These are phyloP conservation scores for Apodospora peruviana DNA, from an alignment of 495 filamentous ascomycete species.

Conservation along the genomic window DNA sequence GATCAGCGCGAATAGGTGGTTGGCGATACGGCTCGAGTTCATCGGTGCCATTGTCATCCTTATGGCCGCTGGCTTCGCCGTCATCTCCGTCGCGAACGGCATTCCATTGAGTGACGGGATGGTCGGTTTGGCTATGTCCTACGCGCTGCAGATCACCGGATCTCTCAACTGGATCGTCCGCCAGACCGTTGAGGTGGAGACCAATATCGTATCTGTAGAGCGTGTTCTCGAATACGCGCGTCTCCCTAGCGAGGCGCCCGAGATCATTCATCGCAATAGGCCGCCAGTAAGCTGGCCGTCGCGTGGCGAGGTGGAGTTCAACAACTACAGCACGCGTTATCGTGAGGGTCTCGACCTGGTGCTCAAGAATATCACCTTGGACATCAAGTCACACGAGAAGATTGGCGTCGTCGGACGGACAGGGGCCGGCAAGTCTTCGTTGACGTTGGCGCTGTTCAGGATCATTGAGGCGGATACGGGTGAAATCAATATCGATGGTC, in stretches of 20 bases:
- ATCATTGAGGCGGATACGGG: constrained; percentile 86
- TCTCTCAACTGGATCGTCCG: constrained; percentile 99
- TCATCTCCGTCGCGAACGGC: constrained; percentile 71
- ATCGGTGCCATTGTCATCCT: constrained; percentile 94
- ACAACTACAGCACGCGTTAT: constrained; percentile 91
- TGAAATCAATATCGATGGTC: constrained; percentile 77
- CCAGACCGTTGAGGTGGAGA: constrained; percentile 98
- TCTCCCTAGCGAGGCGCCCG: constrained; percentile 90
- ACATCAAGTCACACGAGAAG: constrained; percentile 95
- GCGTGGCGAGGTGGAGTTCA: constrained; percentile 83
- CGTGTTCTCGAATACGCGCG: constrained; percentile 93
- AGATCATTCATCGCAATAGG: constrained; percentile 81
- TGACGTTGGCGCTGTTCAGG: constrained; percentile 90
- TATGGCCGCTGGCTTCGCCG: constrained; percentile 73
- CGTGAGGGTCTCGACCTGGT: constrained; percentile 83
- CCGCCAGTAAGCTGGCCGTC: constrained; percentile 90
- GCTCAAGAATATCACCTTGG: constrained; percentile 83
- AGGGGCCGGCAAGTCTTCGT: constrained; percentile 91
- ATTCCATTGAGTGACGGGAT: constrained; percentile 64
- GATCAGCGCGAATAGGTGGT: constrained; percentile 92
- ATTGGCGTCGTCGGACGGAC: constrained; percentile 96
- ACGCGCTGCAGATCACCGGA: constrained; percentile 93
- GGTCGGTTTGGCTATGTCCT: constrained; percentile 94
- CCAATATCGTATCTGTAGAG: constrained; percentile 98
- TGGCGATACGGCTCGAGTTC: constrained; percentile 93